Evolutionary conservation across 176 grass and related monocot species (phyloP).

Genomic region (Carex scoparia): DNA sequence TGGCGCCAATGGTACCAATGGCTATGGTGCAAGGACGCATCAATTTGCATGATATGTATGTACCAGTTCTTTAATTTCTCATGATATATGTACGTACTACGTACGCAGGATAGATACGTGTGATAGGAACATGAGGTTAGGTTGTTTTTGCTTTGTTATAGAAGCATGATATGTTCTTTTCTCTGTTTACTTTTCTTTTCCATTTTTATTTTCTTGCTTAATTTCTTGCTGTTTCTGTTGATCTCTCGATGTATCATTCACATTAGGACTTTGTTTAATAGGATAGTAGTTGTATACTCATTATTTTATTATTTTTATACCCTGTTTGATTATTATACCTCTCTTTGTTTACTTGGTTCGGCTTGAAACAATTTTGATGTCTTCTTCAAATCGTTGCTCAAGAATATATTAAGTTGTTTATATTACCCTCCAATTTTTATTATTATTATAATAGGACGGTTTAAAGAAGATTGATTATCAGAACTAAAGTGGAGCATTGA

Average conservation of each 20-base stretch:
- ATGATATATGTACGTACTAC: neutral
- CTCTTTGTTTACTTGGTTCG: neutral
- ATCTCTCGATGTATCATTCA: constrained; percentile 5
- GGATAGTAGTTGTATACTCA: constrained; percentile 3
- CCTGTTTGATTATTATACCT: neutral
- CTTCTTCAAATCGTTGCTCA: constrained; percentile 4
- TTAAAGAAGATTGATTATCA: too few relatives aligned
- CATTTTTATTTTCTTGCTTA: neutral
- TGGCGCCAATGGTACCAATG: constrained; percentile 25
- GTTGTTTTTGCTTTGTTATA: neutral
- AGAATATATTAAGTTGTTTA: neutral
- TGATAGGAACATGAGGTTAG: neutral
- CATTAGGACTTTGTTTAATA: constrained; percentile 3
- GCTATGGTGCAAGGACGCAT: constrained; percentile 23
- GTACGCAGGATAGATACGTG: neutral
- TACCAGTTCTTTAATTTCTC: neutral
- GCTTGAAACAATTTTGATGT: neutral
- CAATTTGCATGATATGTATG: constrained; percentile 30
- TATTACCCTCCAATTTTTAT: too few relatives aligned
- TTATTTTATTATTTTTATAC: constrained; percentile 11
- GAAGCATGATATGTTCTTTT: neutral
- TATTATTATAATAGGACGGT: neutral
- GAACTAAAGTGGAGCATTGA: too few relatives aligned
- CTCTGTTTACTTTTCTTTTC: neutral
- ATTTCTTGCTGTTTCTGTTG: neutral